Evolutionary conservation across 2,329 filamentous ascomycete species (phyloP).

Genomic region (Arthrobotrys conoides): DNA sequence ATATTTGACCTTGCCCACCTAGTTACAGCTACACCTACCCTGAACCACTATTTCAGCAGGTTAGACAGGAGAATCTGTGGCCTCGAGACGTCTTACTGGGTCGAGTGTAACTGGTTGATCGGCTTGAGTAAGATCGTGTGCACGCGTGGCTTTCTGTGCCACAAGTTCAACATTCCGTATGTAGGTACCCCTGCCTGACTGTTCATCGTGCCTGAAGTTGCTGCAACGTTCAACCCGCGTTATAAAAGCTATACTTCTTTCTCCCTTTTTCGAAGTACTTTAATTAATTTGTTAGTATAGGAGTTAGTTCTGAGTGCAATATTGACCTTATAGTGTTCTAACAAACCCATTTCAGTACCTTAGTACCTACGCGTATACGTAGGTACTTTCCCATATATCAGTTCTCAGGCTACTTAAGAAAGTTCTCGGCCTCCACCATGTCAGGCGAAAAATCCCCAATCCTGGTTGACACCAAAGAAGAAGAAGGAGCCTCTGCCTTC

Average conservation of each 20-base stretch:
- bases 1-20: too few relatives aligned
- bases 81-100: neutral
- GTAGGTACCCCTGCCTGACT: too few relatives aligned
- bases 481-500: constrained; percentile 6
- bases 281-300: too few relatives aligned
- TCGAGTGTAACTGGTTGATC: neutral
- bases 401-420: neutral
- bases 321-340: neutral
- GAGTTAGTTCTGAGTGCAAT: too few relatives aligned
- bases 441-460: neutral
- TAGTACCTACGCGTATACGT: too few relatives aligned
- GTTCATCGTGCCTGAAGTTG: neutral
- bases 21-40: too few relatives aligned
- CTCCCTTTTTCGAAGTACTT: too few relatives aligned
- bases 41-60: too few relatives aligned
- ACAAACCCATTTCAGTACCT: neutral
- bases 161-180: neutral
- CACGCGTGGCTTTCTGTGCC: neutral
- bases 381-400: too few relatives aligned
- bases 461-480: neutral
- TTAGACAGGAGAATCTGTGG: neutral
- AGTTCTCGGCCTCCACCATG: neutral
- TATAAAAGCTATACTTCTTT: neutral
- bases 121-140: neutral
- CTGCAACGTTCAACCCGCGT: too few relatives aligned